Evolutionary conservation across 176 grass and related monocot genomes (phyloP).

Genomic region (Eremochloa ophiuroides): DNA sequence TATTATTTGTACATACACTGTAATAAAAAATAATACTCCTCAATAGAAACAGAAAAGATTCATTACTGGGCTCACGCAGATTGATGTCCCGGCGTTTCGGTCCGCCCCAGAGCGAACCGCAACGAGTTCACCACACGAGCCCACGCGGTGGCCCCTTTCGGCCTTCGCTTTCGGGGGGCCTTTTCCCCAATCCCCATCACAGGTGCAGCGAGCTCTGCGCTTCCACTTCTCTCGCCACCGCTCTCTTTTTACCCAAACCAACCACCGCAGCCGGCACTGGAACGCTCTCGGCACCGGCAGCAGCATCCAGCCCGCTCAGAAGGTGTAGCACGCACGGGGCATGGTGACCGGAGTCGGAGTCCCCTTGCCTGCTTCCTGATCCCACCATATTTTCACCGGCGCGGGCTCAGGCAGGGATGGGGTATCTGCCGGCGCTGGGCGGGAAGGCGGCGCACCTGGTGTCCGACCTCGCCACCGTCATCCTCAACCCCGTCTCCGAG

Average conservation of each 20-base stretch:
- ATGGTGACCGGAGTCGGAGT: neutral
- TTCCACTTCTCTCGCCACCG: neutral
- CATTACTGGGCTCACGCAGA: no score
- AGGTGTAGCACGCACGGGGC: neutral
- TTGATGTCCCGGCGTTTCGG: no score
- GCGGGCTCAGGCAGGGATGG: conserved; percentile 28
- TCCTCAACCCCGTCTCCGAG: conserved; percentile 94
- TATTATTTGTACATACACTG: no score
- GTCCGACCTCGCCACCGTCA: conserved; percentile 79
- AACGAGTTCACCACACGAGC: no score
- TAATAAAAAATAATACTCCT: no score
- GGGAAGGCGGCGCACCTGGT: conserved; percentile 85
- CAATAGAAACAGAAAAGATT: no score
- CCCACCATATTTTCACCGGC: neutral
- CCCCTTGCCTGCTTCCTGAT: neutral
- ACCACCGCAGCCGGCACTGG: neutral
- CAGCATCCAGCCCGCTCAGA: no score
- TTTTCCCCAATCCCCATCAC: no score
- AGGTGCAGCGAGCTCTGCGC: neutral
- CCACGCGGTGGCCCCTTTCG: no score
- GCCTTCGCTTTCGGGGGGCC: no score
- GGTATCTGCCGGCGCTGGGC: conserved; percentile 75
- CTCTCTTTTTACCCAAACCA: neutral
- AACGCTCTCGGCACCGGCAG: neutral
- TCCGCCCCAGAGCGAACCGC: no score